Conservation (phyloP, 2,329 filamentous ascomycete species). For the Dactylellina leptospora region DNA sequence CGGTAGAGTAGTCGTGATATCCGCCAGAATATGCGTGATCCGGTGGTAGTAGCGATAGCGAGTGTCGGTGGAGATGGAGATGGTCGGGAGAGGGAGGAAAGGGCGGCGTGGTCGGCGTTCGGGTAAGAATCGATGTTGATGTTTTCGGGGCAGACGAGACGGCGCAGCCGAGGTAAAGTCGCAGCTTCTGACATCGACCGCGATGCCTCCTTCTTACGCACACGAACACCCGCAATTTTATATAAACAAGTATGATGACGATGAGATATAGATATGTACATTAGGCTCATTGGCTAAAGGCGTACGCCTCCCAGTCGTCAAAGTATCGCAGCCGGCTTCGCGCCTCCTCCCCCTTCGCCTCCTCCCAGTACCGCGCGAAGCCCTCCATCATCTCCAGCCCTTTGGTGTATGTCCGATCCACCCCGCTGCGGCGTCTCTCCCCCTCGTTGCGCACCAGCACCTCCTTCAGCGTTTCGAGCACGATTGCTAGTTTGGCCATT, state of each 20-base stretch:
- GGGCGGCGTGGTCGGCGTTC: slow-evolving; percentile 18
- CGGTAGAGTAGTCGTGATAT: neutral
- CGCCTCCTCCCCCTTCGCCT: neutral
- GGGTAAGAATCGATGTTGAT: too few relatives aligned
- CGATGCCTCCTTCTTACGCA: too few relatives aligned
- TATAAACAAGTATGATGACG: too few relatives aligned
- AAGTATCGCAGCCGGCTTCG: slow-evolving; percentile 24
- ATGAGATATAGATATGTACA: too few relatives aligned
- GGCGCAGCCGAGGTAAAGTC: too few relatives aligned
- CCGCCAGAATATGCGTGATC: neutral
- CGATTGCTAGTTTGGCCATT: slow-evolving; percentile 18
- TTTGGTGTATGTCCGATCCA: slow-evolving; percentile 47
- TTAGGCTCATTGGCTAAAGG: too few relatives aligned
- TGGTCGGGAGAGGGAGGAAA: too few relatives aligned
- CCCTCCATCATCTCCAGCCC: slow-evolving; percentile 52
- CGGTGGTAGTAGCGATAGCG: slow-evolving; percentile 1
- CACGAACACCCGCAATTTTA: too few relatives aligned
- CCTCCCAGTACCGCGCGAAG: slow-evolving; percentile 46
- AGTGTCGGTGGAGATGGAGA: neutral
- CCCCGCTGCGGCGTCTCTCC: slow-evolving; percentile 37
- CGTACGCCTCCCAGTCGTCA: slow-evolving; percentile 51
- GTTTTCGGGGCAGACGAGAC: too few relatives aligned
- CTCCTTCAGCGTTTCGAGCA: slow-evolving; percentile 44
- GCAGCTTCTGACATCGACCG: too few relatives aligned
- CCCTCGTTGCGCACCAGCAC: slow-evolving; percentile 32